These are phyloP conservation scores for Podaxis pistillaris DNA, from an alignment of 768 basidiomycete genomes.

Conservation along the genomic window DNA sequence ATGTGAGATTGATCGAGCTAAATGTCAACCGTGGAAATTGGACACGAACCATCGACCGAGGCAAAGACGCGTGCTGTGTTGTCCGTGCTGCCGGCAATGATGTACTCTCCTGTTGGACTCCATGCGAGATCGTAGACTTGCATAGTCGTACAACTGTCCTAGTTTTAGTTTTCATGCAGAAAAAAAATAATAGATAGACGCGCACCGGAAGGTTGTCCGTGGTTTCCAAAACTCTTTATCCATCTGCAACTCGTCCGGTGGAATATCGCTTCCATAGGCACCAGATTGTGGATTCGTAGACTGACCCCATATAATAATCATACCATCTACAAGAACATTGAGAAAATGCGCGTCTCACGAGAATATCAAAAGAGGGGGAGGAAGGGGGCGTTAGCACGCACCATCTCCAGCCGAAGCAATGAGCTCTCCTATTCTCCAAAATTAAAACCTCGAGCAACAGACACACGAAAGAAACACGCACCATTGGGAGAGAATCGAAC, in stretches of 20 bases:
- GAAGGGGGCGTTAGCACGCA: constrained; percentile 35
- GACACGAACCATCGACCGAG: constrained; percentile 60
- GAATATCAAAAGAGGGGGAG: background rate
- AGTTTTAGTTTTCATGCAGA: background rate
- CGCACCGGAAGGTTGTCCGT: constrained; percentile 76
- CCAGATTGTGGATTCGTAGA: constrained; percentile 67
- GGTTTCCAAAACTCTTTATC: constrained; percentile 98
- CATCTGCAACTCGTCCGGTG: constrained; percentile 73
- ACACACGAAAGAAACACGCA: constrained; percentile 26
- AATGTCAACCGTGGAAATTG: constrained; percentile 1
- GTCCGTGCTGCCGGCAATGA: constrained; percentile 96
- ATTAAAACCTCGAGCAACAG: background rate
- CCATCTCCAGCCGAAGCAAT: constrained; percentile 98
- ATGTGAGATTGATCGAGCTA: constrained; percentile 15
- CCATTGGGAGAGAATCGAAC: constrained; percentile 96
- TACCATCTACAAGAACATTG: constrained; percentile 66
- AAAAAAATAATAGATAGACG: constrained; percentile 15
- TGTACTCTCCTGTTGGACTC: constrained; percentile 93
- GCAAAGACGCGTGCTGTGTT: constrained; percentile 88
- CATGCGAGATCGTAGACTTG: constrained; percentile 98
- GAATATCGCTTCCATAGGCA: constrained; percentile 82
- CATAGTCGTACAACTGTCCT: constrained; percentile 82
- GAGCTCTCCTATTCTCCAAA: constrained; percentile 60
- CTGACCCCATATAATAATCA: constrained; percentile 95
- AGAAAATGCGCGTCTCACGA: constrained; percentile 14